Evolutionary conservation across 208 protist species (phyloP), one percentile per base, ranked within the genome.

Genomic region (Entamoeba invadens): DNA sequence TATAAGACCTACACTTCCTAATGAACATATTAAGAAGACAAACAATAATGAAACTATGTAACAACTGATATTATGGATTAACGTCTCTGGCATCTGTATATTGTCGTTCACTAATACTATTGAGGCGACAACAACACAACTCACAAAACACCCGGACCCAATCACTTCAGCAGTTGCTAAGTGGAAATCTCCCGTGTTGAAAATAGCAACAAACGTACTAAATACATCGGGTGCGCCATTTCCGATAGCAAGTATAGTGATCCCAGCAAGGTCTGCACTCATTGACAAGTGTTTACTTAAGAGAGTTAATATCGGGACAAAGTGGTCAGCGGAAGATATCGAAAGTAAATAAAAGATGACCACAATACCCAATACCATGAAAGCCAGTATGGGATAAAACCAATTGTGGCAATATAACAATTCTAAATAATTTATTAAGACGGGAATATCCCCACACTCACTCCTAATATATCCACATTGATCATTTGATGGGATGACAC

Each of bases 151-250:
- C 31, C 92, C 92, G n/a, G 92, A 45, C 12, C 92, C 92, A 12
- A 93, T 44, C 4, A 57, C 92, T 57, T 35, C n/a, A 25, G 45
- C 92, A 5, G 46, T 44, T 31, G 92, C 92, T 16, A 93, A 44
- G 4, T 45, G 18, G 21, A 44, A 16, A 51, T 92, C 45, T n/a
- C 45, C 91, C 14, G 44, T 31, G 44, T 47, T 44, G 31, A 18
- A 91, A 31, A 57, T 45, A 25, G 31, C n/a, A 25, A 46, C 44
- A 44, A 93, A 45, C 2, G n/a, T 45, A 57, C 45, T 57, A 57
- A 47, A 45, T 5, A 93, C 45, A 57, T 93, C 92, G 46, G 92
- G 92, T 25, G 45, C 92, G 21, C 92, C 45, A 57, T 93, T 93
- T 51, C 45, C 92, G 44, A 93, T 45, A 45, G 92, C 44, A 25